A percentile compares a stretch with the other conserved stretches of the same genome.
Conservation (phyloP, 495 filamentous ascomycete genomes). For the Podospora pseudopauciseta region DNA sequence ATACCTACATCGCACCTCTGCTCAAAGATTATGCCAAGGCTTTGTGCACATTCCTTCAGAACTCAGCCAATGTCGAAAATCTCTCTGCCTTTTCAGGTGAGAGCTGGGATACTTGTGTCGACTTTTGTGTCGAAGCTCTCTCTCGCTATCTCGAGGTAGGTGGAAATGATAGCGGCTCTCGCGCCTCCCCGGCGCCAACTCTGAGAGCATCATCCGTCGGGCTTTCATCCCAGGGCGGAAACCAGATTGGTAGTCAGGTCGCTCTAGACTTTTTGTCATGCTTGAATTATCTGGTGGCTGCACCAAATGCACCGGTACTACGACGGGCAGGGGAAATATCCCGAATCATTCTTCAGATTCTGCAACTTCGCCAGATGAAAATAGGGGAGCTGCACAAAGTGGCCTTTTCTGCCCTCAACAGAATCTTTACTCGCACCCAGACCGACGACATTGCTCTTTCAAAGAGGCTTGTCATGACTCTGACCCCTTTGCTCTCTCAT, state of each 20-base stretch:
- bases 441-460: conserved; percentile 64
- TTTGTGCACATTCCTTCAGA: conserved; percentile 63
- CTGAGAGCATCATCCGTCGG: conserved; percentile 31
- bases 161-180: conserved; percentile 33
- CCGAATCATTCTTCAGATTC: conserved; percentile 55
- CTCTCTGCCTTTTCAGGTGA: conserved; percentile 49
- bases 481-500: conserved; percentile 67
- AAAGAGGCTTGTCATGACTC: conserved; percentile 50
- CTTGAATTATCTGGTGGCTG: conserved; percentile 60
- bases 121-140: conserved; percentile 62
- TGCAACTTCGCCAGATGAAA: conserved; percentile 54
- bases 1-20: conserved; percentile 67
- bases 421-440: conserved; percentile 59
- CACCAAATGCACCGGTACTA: conserved; percentile 68
- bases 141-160: conserved; percentile 40
- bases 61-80: conserved; percentile 74
- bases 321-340: conserved; percentile 56
- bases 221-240: conserved; percentile 13
- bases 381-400: conserved; percentile 62
- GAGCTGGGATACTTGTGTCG: conserved; percentile 64
- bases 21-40: conserved; percentile 74
- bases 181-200: conserved; percentile 43
- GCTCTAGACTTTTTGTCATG: conserved; percentile 61
- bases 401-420: conserved; percentile 73
- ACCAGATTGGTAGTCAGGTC: conserved; percentile 32